Evolutionary conservation across 2,329 filamentous ascomycete species (phyloP), one percentile per base, ranked within the genome.

Genomic region (Alternaria novae-zelandiae): DNA sequence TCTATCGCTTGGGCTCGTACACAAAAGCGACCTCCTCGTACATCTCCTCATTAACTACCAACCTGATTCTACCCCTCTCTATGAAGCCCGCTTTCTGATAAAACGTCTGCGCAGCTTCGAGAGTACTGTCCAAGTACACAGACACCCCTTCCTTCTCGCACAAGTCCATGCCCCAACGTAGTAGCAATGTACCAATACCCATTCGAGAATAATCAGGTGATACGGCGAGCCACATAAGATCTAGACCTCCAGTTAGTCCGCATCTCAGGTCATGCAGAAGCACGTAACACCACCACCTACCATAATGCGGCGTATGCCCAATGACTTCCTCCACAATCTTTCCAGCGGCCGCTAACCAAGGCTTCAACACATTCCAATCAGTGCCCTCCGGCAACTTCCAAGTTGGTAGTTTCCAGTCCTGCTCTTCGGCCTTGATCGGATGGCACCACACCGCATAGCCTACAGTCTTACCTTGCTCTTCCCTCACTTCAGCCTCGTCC

Each of bases 1-100:
- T 46, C 21, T 17, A 15, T 25, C 58, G 6, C 13, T 23, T 47
- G 12, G 55, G 43, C 20, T 49, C 49, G 49, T 58, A 64, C 26
- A 64, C 20, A 50, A 46, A 63, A 12, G 57, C 51, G 26, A 63
- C 58, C 17, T 64, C 62, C 25, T 64, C 58, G 21, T 64, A 61
- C 30, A 64, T 11, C 0, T 53, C 58, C 12, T 21, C 57, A 15
- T 25, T 45, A 2, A 64, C 49, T 13, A 54, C 25, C 54, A 58
- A 49, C 13, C 49, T 51, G 17, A 64, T 61, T 15, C 62, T 61
- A 11, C 58, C 62, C 15, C 32, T 54, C 26, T 57, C 54, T 23
- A 9, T 23, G 21, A 64, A 64, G 3, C 58, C 62, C 32, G 44
- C 58, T 36, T 61, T 64, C 26, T 36, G 20, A 36, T 64, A 64